These are phyloP conservation scores for Alliaria petiolata DNA, from an alignment of 345 rosid genomes.

Conservation along the genomic window DNA sequence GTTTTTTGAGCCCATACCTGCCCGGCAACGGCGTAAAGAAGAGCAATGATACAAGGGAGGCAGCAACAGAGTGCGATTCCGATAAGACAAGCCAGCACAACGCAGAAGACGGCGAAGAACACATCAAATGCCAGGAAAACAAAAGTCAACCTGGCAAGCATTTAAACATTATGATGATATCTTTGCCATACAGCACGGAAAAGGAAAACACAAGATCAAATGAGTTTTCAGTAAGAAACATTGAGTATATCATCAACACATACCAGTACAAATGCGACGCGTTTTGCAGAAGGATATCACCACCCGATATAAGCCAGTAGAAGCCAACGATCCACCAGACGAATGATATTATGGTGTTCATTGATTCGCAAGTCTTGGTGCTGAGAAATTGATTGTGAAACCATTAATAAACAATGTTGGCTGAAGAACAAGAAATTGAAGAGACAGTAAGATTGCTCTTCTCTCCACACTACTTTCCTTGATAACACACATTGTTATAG, in stretches of 20 bases:
- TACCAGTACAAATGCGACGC: constrained; percentile 95
- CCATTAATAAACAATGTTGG: too few species aligned
- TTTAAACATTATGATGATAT: not conserved
- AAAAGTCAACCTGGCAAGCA: constrained; percentile 59
- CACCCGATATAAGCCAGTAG: constrained; percentile 97
- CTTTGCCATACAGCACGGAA: not conserved
- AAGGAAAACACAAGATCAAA: not conserved
- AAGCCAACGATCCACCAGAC: constrained; percentile 99
- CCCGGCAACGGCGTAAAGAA: constrained; percentile 48
- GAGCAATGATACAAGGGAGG: constrained; percentile 54
- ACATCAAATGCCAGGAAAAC: constrained; percentile 64
- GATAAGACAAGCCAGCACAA: constrained; percentile 52
- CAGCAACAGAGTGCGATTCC: constrained; percentile 55
- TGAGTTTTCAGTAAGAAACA: not conserved
- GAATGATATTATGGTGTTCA: constrained; percentile 88
- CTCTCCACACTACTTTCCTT: too few species aligned
- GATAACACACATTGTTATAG: not conserved
- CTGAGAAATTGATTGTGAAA: constrained; percentile 37
- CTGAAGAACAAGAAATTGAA: too few species aligned
- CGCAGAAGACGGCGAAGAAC: constrained; percentile 58
- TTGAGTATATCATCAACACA: not conserved
- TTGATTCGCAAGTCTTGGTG: constrained; percentile 81
- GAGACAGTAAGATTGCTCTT: too few species aligned
- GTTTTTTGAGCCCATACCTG: constrained; percentile 1
- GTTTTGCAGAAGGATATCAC: constrained; percentile 51